Base-by-base conservation (phyloP, 441 rosid species). In the Mallotus japonicus region DNA sequence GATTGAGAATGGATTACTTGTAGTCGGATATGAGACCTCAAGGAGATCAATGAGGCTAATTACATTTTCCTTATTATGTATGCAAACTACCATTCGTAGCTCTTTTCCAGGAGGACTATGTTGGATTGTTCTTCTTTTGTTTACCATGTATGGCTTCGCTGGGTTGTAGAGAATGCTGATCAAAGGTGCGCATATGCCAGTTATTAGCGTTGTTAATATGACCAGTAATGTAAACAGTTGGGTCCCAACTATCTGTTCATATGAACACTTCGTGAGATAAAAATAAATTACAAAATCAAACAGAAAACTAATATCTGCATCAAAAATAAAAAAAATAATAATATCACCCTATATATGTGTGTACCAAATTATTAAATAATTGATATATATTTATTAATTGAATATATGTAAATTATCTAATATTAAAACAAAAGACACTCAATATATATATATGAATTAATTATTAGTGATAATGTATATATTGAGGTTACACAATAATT, bases 41-140 rank as follows among this genome's bases (percentile, higher is more conserved):
- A 94, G 86, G 24, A 90, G 84, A 12, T 86, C 78, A 76, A 87
- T 72, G 67, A 89, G 77, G 12, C 87, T 81, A 0, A 85, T 77
- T 22, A 85, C 71, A 34, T 55, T 79, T 62, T 85, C 86, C 44
- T 84, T 75, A 44, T 87, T 84, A 9, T 83, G 75, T 42, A 88
- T 75, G 40, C 88, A 86, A 12, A 87, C 75, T n/a, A 90, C 77
- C 0, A 88, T 55, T 20, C 85, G 59, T 19, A 90, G 74, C 72
- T 87, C 82, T 3, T 83, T 65, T 32, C 47, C 63, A 1, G 76
- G 84, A 5, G 90, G 77, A 20, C 83, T 85, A 74, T 91, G 96
- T 20, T 90, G 98, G 77, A 91, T 84, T 24, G 96, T 91, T 37
- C 94, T 88, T 73, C 88, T 83, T 54, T 74, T 87, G 81, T 80